These are phyloP conservation scores for Oryza brachyantha DNA, from an alignment of 176 grass and related monocot species.

Conservation along the genomic window DNA sequence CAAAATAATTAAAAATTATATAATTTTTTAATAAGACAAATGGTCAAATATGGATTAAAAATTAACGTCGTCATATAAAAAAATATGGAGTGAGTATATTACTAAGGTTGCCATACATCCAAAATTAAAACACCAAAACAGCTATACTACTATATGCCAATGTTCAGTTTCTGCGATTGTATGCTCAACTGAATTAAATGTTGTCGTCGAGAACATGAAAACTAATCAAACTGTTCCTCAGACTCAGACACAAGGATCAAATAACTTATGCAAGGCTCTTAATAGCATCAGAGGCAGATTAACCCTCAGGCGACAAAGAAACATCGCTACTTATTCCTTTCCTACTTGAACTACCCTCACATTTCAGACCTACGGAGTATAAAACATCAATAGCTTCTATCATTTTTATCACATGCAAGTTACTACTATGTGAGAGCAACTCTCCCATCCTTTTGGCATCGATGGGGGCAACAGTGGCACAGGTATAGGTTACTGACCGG, in stretches of 20 bases:
- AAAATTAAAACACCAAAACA: neutral
- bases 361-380: neutral
- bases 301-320: neutral
- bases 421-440: neutral
- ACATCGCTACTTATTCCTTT: neutral
- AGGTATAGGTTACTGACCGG: conserved; percentile 21
- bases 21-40: too few relatives aligned
- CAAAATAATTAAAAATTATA: too few relatives aligned
- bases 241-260: neutral
- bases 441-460: conserved; percentile 33
- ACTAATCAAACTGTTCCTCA: conserved; percentile 13
- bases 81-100: too few relatives aligned
- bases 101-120: neutral
- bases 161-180: neutral
- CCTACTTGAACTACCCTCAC: neutral
- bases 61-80: too few relatives aligned
- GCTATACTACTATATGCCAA: neutral
- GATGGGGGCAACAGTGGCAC: conserved; percentile 37
- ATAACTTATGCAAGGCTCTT: neutral
- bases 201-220: neutral
- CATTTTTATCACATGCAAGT: too few relatives aligned
- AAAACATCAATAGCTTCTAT: neutral
- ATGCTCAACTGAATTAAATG: conserved; percentile 6
- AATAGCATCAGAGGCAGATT: neutral
- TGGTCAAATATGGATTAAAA: too few relatives aligned